Percentiles rank a stretch among this genome's conserved stretches.
Conservation (phyloP, 805 yeast genomes). For the Candida easanensis region DNA sequence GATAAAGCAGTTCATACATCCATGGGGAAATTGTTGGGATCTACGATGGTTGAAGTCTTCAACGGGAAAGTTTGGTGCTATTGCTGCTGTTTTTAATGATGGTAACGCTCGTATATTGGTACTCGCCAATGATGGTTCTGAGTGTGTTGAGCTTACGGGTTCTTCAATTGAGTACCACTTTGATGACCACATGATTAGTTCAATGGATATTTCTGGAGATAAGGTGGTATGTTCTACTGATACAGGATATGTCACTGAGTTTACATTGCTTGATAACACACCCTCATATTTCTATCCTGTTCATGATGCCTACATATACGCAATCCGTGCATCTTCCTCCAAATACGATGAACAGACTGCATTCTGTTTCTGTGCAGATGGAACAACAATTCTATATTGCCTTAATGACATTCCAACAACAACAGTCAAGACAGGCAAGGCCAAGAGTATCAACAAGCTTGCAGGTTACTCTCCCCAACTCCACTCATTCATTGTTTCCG, state of each 20-base stretch:
- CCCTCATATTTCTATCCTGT: constrained; percentile 40
- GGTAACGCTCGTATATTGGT: constrained; percentile 52
- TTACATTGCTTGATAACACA: constrained; percentile 22
- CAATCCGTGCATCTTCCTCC: constrained; percentile 35
- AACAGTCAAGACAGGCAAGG: constrained; percentile 29
- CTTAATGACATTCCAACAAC: constrained; percentile 31
- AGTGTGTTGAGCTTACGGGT: constrained; percentile 19
- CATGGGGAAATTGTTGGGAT: constrained; percentile 44
- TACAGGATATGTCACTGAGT: constrained; percentile 61
- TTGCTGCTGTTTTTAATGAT: constrained; percentile 55
- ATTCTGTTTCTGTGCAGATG: constrained; percentile 40
- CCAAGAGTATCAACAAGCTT: constrained; percentile 30
- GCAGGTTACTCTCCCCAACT: constrained; percentile 32
- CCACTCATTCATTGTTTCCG: constrained; percentile 38
- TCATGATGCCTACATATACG: constrained; percentile 36
- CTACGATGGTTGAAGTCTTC: constrained; percentile 39
- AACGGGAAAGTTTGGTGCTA: constrained; percentile 40
- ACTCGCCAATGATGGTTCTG: constrained; percentile 25
- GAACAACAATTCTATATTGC: constrained; percentile 36
- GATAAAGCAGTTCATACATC: constrained; percentile 32
- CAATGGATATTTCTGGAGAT: constrained; percentile 44
- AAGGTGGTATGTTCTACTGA: constrained; percentile 53
- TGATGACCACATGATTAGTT: constrained; percentile 36
- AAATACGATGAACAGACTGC: constrained; percentile 32
- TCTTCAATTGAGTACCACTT: constrained; percentile 29